Percentiles rank a stretch among this genome's conserved stretches.
Conservation (phyloP, 1,139 yeast species). For the Pichia sorboxylosa region DNA sequence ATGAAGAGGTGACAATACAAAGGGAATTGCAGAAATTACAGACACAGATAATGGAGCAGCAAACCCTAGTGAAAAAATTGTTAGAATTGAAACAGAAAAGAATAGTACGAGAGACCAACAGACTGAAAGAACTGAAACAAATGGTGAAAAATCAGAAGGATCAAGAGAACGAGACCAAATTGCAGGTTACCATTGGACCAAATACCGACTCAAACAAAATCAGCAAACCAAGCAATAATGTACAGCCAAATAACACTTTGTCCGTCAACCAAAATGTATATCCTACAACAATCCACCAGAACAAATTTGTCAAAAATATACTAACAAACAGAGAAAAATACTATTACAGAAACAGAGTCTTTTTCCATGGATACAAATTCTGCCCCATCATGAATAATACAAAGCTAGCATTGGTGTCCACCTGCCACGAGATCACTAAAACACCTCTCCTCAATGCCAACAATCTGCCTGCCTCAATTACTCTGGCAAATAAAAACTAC, state of each 20-base stretch:
- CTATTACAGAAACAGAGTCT: slow-evolving; percentile 30
- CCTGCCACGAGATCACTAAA: slow-evolving; percentile 10
- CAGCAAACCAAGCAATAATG: neutral
- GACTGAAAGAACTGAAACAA: too few relatives aligned
- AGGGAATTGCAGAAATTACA: neutral
- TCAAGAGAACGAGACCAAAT: too few relatives aligned
- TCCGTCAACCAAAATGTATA: neutral
- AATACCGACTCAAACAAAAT: too few relatives aligned
- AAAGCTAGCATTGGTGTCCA: slow-evolving; percentile 18
- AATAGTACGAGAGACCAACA: neutral
- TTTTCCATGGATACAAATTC: slow-evolving; percentile 25
- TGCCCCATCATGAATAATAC: slow-evolving; percentile 16
- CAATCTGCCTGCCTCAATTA: slow-evolving; percentile 13
- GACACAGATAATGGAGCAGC: neutral
- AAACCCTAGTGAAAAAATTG: neutral
- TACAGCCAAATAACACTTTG: neutral
- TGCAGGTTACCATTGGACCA: too few relatives aligned
- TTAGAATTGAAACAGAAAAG: neutral
- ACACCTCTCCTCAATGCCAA: slow-evolving; percentile 11
- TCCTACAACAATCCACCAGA: neutral
- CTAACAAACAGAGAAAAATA: slow-evolving; percentile 21
- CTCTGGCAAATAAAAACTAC: slow-evolving; percentile 11
- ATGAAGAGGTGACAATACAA: too few relatives aligned
- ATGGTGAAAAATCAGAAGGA: too few relatives aligned
- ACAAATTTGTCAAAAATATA: slow-evolving; percentile 1